Base-by-base conservation (phyloP, 352 stramenopile genomes). In the Globisporangium carolinianum region DNA sequence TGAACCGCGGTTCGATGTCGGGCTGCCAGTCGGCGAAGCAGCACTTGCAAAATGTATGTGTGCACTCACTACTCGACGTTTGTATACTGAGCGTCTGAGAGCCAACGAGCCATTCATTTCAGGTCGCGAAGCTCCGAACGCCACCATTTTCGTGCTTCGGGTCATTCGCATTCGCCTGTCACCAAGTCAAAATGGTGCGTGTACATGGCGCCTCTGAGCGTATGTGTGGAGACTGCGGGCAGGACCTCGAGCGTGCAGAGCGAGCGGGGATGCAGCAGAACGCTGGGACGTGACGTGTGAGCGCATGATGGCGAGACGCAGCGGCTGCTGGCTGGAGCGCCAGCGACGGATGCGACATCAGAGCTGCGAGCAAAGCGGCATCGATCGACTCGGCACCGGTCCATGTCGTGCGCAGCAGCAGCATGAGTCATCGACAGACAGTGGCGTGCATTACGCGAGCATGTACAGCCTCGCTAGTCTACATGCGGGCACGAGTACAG, bases 81-180 rank as follows among this genome's bases (percentile, higher is more conserved):
- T 80, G 75, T 82, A 85, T 85, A 39, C 39, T 37, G 4, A 17
- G 8, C 47, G 51, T 61, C 53, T 72, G 63, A 69, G 68, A 70
- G 74, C 72, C 78, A 90, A 86, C 55, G 78, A 89, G 79, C 81
- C 81, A 91, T 85, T 86, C 81, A 91, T 91, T 91, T 85, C 67
- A 32, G 60, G 56, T 58, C 53, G 63, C 59, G n/a, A 53, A 50
- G 24, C 54, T 38, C 47, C 49, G 63, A 75, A 69, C 53, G 51
- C 32, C 47, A 35, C 39, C 52, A 59, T 64, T 71, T 62, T 67
- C 52, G 53, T 61, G 63, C 15, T 62, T 35, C 49, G 65, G 42
- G 66, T 71, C 79, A 89, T 86, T 89, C 79, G 79, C 81, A 89
- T 91, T 91, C 79, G 79, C 81, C 80, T 83, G 86, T 88, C 79